Conservation (phyloP, 805 yeast genomes). For the Saccharomyces paradoxus region DNA sequence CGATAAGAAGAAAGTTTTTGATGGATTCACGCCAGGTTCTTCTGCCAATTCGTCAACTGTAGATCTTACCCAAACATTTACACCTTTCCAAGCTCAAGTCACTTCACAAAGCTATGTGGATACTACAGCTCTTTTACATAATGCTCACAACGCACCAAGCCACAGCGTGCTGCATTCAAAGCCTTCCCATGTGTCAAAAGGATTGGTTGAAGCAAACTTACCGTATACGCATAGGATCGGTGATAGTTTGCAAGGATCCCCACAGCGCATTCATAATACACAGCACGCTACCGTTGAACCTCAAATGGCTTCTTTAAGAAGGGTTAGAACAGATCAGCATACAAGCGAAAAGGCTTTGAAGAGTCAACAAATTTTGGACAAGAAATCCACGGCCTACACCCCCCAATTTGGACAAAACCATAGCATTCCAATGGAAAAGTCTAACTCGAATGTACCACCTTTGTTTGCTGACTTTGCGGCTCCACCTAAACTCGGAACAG, state of each 20-base stretch:
- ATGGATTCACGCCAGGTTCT: slow-evolving; percentile 62
- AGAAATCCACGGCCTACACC: background rate
- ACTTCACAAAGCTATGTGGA: background rate
- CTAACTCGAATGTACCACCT: background rate
- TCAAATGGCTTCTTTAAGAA: slow-evolving; percentile 3
- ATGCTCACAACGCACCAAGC: background rate
- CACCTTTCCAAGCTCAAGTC: slow-evolving; percentile 13
- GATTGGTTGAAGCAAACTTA: background rate
- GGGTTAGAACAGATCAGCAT: slow-evolving; percentile 10
- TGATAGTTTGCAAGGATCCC: slow-evolving; percentile 13
- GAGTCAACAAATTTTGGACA: background rate
- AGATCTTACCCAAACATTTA: slow-evolving; percentile 28
- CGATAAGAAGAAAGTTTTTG: slow-evolving; percentile 50
- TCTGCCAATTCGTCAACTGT: slow-evolving; percentile 46
- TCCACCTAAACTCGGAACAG: slow-evolving; percentile 1
- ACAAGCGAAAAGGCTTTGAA: background rate
- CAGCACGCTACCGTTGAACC: background rate
- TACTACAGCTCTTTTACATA: background rate
- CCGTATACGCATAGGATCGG: slow-evolving; percentile 4
- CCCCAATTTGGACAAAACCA: background rate
- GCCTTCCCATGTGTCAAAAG: background rate
- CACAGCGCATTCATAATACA: slow-evolving; percentile 5
- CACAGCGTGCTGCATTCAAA: background rate
- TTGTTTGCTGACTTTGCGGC: slow-evolving; percentile 1
- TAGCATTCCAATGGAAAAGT: background rate